Percentiles rank a stretch among this genome's conserved stretches.
These are phyloP conservation scores for Osmozyma mogii DNA, from an alignment of 805 yeast species.

Conservation along the genomic window DNA sequence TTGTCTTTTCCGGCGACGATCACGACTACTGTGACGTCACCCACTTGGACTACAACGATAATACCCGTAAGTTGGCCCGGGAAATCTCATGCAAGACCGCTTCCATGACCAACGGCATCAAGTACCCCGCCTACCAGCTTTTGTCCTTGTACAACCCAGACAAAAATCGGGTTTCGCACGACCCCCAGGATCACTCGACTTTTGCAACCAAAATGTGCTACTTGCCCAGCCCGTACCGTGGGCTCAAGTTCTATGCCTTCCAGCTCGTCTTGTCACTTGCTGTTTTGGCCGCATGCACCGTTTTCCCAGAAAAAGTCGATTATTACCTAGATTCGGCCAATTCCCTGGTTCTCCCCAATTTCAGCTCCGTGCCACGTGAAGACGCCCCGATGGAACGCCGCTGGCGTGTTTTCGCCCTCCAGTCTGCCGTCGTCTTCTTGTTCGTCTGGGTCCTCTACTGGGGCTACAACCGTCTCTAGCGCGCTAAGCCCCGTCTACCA, in stretches of 20 bases:
- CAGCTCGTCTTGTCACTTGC: slow-evolving; percentile 6
- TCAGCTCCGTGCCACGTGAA: too few species aligned
- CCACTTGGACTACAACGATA: slow-evolving; percentile 35
- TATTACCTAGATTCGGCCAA: neutral
- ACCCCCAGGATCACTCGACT: slow-evolving; percentile 8
- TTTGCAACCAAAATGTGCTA: slow-evolving; percentile 44
- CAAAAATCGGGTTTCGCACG: slow-evolving; percentile 5
- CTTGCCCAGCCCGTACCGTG: slow-evolving; percentile 45
- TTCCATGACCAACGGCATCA: slow-evolving; percentile 90
- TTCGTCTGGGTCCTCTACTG: slow-evolving; percentile 2
- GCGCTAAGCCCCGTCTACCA: too few species aligned
- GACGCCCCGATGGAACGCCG: too few species aligned
- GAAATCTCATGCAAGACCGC: slow-evolving; percentile 86
- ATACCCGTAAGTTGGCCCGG: slow-evolving; percentile 31
- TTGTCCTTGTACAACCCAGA: slow-evolving; percentile 54
- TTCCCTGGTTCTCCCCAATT: neutral
- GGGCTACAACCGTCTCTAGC: slow-evolving; percentile 7
- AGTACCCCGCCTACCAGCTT: slow-evolving; percentile 79
- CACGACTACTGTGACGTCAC: slow-evolving; percentile 86
- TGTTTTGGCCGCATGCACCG: slow-evolving; percentile 6
- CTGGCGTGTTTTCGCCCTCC: too few species aligned
- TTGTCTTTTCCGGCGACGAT: slow-evolving; percentile 88
- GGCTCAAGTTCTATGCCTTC: slow-evolving; percentile 11
- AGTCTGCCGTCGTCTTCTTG: slow-evolving; percentile 1
- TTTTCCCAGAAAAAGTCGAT: neutral